Percentiles rank a stretch among this genome's conserved stretches.
phyloP scores from a whole-genome alignment of 768 basidiomycete genomes.

The Suillus plorans region DNA sequence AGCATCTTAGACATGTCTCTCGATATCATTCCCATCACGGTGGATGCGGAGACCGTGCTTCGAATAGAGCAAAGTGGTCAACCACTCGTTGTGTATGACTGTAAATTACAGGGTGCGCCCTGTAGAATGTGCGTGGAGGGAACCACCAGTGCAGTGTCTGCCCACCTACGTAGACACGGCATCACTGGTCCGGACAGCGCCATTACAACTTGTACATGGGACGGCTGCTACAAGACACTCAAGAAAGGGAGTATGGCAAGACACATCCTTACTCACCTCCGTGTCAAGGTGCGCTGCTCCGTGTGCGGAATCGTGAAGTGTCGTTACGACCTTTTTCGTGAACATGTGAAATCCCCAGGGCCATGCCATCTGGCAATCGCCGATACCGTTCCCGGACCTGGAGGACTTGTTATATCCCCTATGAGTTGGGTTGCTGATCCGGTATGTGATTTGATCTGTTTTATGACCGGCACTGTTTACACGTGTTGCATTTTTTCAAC shows the following conservation, averaged over 20 bases:
- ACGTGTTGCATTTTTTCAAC: background rate
- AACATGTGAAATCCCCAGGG: background rate
- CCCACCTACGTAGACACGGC: constrained; percentile 8
- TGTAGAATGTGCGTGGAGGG: background rate
- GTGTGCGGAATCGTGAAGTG: background rate
- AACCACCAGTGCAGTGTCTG: background rate
- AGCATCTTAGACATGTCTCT: no score
- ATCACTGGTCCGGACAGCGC: background rate
- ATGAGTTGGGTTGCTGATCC: background rate
- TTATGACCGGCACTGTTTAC: background rate
- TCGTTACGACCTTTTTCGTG: background rate
- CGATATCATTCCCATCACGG: background rate
- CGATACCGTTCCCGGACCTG: background rate
- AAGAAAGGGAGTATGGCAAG: constrained; percentile 3
- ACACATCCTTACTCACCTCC: constrained; percentile 9
- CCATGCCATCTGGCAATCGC: background rate
- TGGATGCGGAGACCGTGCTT: background rate
- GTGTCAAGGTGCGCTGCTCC: constrained; percentile 1
- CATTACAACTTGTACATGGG: background rate
- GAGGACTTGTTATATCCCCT: background rate
- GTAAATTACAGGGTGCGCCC: background rate
- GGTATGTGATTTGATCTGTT: background rate
- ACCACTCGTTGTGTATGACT: background rate
- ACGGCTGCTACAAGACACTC: background rate
- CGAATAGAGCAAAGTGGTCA: background rate